Base-by-base conservation (phyloP, 768 basidiomycete genomes). In the Suillus bovinus region DNA sequence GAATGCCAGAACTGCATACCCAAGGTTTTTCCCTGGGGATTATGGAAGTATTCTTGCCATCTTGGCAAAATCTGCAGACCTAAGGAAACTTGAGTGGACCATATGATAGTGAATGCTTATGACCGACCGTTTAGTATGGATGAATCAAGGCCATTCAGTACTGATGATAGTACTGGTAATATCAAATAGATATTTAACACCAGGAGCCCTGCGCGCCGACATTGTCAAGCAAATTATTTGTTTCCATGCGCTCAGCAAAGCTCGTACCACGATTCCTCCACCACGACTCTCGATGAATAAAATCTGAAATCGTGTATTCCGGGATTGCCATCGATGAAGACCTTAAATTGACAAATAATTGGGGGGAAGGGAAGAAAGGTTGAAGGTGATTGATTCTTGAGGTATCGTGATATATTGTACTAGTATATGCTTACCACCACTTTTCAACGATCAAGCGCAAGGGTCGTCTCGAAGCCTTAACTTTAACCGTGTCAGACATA, bases 61-160 rank as follows among this genome's bases (percentile, higher is more conserved):
- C 81, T 82, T 14, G 85, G 84, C 29, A 90, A 74, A 62, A 89
- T 86, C 71, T 89, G 88, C 33, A 91, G 77, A 61, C 88, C 89
- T 88, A 62, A 3, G 31, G 33, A 54, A 61, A 47, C 61, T 65
- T 72, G 61, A 75, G 67, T 38, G 61, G 81, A 77, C 78, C 27
- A 49, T 39, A 60, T 5, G 24, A 31, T 29, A 55, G 17, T 39
- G 61, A 34, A 34, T 38, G 31, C 29, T 52, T 31, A 31, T 17
- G 29, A 55, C 69, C n/a, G 41, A 77, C 79, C 80, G 67, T 88
- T 89, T 17, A 88, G 78, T 50, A 88, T 73, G n/a, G 87, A 88
- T 4, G 86, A 85, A 69, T 89, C 86, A 56, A 87, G 80, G 29
- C 90, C 89, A 72, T 89, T 90, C 55, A 83, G 82, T 16, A 82